Conservation (phyloP, 2,329 filamentous ascomycete species). For the Beauveria scarabaeidicola region DNA sequence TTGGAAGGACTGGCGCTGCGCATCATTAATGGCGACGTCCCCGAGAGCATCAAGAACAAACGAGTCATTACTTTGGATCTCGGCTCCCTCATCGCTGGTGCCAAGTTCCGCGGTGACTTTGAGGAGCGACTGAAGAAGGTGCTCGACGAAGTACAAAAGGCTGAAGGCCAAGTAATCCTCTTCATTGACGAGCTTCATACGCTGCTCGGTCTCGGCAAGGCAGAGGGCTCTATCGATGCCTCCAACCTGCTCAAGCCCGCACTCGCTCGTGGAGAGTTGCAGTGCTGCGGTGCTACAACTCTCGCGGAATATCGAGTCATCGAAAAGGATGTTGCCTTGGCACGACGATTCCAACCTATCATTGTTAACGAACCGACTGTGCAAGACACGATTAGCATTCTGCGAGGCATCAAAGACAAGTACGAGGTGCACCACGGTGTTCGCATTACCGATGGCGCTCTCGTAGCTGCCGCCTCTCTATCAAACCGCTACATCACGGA, state of each 20-base stretch:
- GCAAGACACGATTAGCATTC: slow-evolving; percentile 86
- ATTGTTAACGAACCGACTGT: slow-evolving; percentile 86
- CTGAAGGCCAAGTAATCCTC: slow-evolving; percentile 80
- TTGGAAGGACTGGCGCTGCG: slow-evolving; percentile 82
- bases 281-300: slow-evolving; percentile 93
- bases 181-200: slow-evolving; percentile 95
- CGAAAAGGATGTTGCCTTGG: slow-evolving; percentile 91
- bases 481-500: slow-evolving; percentile 97
- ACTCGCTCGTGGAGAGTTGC: slow-evolving; percentile 82
- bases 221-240: slow-evolving; percentile 92
- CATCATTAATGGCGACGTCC: slow-evolving; percentile 87
- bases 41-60: slow-evolving; percentile 93
- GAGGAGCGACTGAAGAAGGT: slow-evolving; percentile 90
- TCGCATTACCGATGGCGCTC: slow-evolving; percentile 80
- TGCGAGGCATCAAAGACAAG: slow-evolving; percentile 93
- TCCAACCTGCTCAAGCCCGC: slow-evolving; percentile 92
- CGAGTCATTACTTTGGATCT: slow-evolving; percentile 80
- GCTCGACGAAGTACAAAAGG: slow-evolving; percentile 81
- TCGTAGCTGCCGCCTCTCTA: slow-evolving; percentile 85
- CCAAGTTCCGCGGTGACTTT: slow-evolving; percentile 93
- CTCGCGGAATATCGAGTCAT: slow-evolving; percentile 86
- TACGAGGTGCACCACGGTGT: slow-evolving; percentile 98
- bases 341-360: slow-evolving; percentile 89
- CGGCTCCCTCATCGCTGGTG: slow-evolving; percentile 86
- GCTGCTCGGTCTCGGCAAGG: slow-evolving; percentile 83